Conservation (phyloP, 768 basidiomycete genomes). For the Leccinum imitatum region DNA sequence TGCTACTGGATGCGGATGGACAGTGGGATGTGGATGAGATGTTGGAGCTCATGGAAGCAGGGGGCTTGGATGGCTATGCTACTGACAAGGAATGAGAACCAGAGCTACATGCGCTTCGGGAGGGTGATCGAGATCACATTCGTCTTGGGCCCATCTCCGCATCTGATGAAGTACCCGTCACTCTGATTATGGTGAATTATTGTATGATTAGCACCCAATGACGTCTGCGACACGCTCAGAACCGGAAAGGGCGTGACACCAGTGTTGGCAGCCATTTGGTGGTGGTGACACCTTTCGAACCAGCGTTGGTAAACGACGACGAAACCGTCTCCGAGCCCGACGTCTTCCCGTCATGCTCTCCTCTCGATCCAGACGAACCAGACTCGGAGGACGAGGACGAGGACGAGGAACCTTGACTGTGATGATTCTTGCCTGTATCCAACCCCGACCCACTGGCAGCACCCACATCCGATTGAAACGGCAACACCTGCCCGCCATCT, state of each 20-base stretch:
- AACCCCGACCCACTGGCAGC: too few species aligned
- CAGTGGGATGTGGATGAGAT: conserved; percentile 1
- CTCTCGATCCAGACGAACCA: too few species aligned
- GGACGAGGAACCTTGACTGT: too few species aligned
- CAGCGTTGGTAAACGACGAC: too few species aligned
- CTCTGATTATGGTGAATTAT: neutral
- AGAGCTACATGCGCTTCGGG: conserved; percentile 1
- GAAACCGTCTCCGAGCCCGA: too few species aligned
- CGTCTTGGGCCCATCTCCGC: conserved; percentile 4
- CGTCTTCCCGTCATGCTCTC: too few species aligned
- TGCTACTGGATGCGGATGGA: conserved; percentile 7
- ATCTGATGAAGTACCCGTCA: neutral
- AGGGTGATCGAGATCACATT: conserved; percentile 6
- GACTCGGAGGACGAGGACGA: too few species aligned
- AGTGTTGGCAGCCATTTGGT: neutral
- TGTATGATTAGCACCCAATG: neutral
- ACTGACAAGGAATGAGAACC: conserved; percentile 2
- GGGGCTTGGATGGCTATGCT: conserved; percentile 6
- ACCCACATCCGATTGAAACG: neutral
- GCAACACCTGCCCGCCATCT: neutral
- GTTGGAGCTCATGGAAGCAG: conserved; percentile 10
- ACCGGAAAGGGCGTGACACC: conserved; percentile 21
- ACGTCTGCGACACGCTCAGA: conserved; percentile 11
- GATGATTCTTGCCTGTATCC: too few species aligned
- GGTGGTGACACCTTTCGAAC: too few species aligned